Evolutionary conservation across 1,139 yeast genomes (phyloP).

Genomic region (Torulaspora globosa): DNA sequence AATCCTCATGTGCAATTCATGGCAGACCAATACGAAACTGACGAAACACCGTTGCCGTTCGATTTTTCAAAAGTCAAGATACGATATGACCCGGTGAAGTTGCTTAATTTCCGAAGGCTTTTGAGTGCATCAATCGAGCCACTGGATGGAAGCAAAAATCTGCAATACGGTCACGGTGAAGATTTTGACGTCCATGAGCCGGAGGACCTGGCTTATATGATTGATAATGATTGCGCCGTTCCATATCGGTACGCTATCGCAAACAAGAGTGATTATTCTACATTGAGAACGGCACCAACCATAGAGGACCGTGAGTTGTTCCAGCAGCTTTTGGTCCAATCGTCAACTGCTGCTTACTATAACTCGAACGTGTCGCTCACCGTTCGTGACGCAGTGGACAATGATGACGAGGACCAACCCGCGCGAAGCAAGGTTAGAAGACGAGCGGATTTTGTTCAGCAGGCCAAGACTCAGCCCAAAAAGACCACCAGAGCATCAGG

Average conservation of each 20-base stretch:
- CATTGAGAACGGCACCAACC: constrained; percentile 25
- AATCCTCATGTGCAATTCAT: constrained; percentile 23
- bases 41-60: constrained; percentile 4
- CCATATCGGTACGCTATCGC: constrained; percentile 32
- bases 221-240: constrained; percentile 23
- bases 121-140: constrained; percentile 13
- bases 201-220: constrained; percentile 20
- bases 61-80: constrained; percentile 20
- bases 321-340: constrained; percentile 18
- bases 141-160: constrained; percentile 5
- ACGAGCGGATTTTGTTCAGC: constrained; percentile 2
- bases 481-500: constrained; percentile 18
- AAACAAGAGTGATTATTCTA: constrained; percentile 26
- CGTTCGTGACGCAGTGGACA: constrained; percentile 11
- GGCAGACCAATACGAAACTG: constrained; percentile 3
- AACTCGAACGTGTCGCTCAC: constrained; percentile 30
- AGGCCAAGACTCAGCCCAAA: constrained; percentile 2
- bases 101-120: constrained; percentile 26
- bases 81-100: constrained; percentile 27
- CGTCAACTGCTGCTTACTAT: constrained; percentile 25
- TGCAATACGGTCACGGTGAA: constrained; percentile 8
- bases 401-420: constrained; percentile 11
- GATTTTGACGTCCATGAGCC: constrained; percentile 25
- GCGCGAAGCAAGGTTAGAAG: constrained; percentile 7
- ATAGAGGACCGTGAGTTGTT: constrained; percentile 29